Conservation (phyloP, 2,329 filamentous ascomycete genomes). For the Talaromyces amestolkiae region DNA sequence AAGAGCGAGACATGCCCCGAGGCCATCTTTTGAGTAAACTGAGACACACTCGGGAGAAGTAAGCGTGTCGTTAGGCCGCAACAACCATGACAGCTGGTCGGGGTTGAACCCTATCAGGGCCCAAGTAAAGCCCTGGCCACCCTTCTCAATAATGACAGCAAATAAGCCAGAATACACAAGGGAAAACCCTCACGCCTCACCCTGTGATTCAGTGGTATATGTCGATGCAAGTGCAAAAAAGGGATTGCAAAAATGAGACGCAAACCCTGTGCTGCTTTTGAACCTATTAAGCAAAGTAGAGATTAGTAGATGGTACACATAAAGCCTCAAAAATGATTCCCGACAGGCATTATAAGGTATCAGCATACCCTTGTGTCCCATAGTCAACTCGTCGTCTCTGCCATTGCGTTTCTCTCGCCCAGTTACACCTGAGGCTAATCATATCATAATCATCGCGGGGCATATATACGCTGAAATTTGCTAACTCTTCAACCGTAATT, state of each 20-base stretch:
- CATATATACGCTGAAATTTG: neutral
- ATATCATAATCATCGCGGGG: neutral
- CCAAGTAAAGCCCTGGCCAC: neutral
- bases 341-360: too few species aligned
- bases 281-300: too few species aligned
- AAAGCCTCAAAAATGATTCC: too few species aligned
- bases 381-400: neutral
- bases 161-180: neutral
- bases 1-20: neutral
- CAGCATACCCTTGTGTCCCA: neutral
- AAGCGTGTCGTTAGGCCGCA: neutral
- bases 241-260: neutral
- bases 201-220: neutral
- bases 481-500: neutral
- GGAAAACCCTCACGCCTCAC: neutral
- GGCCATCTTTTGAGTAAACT: neutral
- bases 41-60: neutral
- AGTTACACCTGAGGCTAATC: neutral
- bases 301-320: too few species aligned
- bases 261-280: neutral
- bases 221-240: neutral
- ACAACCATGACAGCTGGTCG: neutral
- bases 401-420: neutral
- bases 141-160: neutral
- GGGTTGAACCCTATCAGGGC: neutral